Percentiles rank a stretch among this genome's conserved stretches.
These are phyloP conservation scores for Teunomyces kruisii DNA, from an alignment of 805 yeast genomes.

Conservation along the genomic window DNA sequence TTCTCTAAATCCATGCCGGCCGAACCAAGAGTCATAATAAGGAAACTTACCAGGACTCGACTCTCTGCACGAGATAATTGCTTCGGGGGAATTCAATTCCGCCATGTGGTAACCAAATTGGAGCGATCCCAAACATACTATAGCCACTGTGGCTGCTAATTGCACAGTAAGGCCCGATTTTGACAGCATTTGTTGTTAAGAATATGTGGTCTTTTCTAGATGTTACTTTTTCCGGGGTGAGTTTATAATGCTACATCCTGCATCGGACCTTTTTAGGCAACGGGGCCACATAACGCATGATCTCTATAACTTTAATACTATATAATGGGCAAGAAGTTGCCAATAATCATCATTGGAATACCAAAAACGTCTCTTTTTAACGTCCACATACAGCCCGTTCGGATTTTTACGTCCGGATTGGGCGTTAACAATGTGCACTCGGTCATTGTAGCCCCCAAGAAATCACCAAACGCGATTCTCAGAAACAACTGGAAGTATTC, in stretches of 20 bases:
- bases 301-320: slow-evolving; percentile 9
- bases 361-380: slow-evolving; percentile 93
- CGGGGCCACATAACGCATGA: not conserved
- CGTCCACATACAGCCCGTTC: slow-evolving; percentile 89
- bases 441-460: slow-evolving; percentile 81
- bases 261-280: no score
- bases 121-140: slow-evolving; percentile 73
- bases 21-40: slow-evolving; percentile 41
- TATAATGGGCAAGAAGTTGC: slow-evolving; percentile 83
- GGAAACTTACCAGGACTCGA: slow-evolving; percentile 30
- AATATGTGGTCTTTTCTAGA: no score
- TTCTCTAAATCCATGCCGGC: slow-evolving; percentile 35
- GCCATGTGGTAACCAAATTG: slow-evolving; percentile 96
- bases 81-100: slow-evolving; percentile 88
- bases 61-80: slow-evolving; percentile 57
- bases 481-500: slow-evolving; percentile 86
- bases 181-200: not conserved
- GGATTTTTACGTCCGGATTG: slow-evolving; percentile 49
- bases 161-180: slow-evolving; percentile 21
- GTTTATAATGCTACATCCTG: no score
- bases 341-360: slow-evolving; percentile 94
- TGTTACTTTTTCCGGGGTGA: no score
- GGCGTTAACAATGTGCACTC: slow-evolving; percentile 78
- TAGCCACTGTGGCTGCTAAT: slow-evolving; percentile 47
- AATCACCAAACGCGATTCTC: slow-evolving; percentile 86